Percentiles rank a stretch among this genome's conserved stretches.
Evolutionary conservation across 2,329 filamentous ascomycete genomes (phyloP).

Genomic region (Monilinia fructicola): DNA sequence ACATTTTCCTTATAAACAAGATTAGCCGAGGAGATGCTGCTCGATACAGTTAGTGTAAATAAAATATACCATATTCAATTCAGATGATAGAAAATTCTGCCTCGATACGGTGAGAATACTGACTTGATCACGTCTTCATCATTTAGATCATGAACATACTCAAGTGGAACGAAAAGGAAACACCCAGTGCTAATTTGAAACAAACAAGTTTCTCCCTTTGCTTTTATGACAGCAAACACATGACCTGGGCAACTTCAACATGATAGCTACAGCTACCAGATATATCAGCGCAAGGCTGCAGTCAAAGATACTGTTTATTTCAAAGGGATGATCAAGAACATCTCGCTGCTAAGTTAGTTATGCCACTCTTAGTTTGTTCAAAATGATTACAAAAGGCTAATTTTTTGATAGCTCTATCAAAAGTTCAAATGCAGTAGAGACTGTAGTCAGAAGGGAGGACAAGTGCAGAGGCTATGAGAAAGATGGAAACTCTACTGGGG

Average conservation of each 20-base stretch:
- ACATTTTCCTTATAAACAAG: background rate
- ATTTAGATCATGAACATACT: background rate
- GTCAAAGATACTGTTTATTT: background rate
- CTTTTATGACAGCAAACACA: no score
- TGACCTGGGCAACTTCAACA: fast-evolving
- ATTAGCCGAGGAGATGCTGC: background rate
- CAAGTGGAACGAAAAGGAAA: background rate
- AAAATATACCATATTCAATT: background rate
- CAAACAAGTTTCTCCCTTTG: background rate
- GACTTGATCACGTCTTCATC: background rate
- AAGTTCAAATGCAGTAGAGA: background rate
- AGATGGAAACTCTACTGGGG: background rate
- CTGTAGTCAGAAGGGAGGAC: no score
- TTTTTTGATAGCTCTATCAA: background rate
- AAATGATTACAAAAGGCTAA: background rate
- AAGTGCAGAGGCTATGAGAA: background rate
- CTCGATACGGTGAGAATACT: background rate
- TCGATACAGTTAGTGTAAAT: background rate
- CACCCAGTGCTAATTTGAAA: background rate
- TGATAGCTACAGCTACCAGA: background rate
- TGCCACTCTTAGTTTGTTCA: background rate
- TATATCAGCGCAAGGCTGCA: background rate
- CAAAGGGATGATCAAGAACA: background rate
- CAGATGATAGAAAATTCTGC: background rate
- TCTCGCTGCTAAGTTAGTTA: background rate